These are phyloP conservation scores for Nicotiana otophora DNA, from an alignment of 257 asterid genomes.

Conservation along the genomic window DNA sequence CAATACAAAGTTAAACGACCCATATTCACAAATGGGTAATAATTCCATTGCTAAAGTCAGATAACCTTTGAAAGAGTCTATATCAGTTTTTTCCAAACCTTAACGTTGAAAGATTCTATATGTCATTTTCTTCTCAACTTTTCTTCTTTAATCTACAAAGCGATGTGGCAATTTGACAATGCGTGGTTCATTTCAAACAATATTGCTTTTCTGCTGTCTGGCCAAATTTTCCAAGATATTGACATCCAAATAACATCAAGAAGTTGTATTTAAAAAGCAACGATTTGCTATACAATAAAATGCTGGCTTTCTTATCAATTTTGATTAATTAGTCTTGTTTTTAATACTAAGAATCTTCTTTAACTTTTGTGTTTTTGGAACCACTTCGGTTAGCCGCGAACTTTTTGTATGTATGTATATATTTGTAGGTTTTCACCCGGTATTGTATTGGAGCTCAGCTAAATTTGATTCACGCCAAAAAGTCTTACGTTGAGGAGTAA, in stretches of 20 bases:
- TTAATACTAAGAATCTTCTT: background rate
- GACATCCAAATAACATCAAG: background rate
- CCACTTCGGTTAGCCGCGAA: background rate
- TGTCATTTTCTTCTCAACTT: background rate
- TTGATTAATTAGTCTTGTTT: background rate
- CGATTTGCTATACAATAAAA: background rate
- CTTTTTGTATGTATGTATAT: background rate
- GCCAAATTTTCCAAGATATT: background rate
- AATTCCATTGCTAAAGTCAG: too few relatives aligned
- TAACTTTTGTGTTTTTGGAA: background rate
- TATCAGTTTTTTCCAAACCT: too few relatives aligned
- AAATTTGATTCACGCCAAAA: too few relatives aligned
- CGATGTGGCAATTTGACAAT: background rate
- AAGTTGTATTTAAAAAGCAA: background rate
- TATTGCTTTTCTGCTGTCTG: background rate
- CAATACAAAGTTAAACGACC: too few relatives aligned
- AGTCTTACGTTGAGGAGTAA: rapidly evolving
- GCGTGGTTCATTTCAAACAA: background rate
- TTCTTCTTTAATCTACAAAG: background rate
- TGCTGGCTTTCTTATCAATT: background rate
- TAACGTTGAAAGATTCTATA: too few relatives aligned
- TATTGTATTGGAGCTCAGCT: too few relatives aligned
- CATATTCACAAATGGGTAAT: too few relatives aligned
- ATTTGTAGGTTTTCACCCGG: background rate
- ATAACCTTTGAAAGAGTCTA: too few relatives aligned